These are phyloP conservation scores for Epichloe baconii DNA, from an alignment of 2,329 filamentous ascomycete genomes.

Conservation along the genomic window DNA sequence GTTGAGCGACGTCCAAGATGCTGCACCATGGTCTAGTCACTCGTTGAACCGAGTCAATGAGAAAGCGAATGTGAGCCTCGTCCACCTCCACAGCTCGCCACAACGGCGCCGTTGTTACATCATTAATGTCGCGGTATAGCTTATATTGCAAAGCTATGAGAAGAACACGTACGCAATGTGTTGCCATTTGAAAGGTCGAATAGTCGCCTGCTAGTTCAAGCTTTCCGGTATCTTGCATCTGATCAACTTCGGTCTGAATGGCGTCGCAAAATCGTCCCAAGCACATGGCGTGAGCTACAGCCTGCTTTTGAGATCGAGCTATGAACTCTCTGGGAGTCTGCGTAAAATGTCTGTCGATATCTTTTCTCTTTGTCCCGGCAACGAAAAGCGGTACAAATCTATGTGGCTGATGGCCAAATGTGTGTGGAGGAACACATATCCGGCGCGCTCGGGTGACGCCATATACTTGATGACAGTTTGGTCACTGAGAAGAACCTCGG, in stretches of 20 bases:
- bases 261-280: conserved; percentile 23
- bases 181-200: conserved; percentile 19
- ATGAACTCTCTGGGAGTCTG: conserved; percentile 23
- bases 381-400: conserved; percentile 26
- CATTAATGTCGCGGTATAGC: conserved; percentile 21
- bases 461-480: conserved; percentile 20
- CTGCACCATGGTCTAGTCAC: conserved; percentile 21
- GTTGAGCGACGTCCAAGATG: conserved; percentile 15
- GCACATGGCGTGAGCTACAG: conserved; percentile 25
- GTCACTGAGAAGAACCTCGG: conserved; percentile 21
- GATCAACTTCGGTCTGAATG: conserved; percentile 17
- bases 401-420: conserved; percentile 23
- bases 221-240: conserved; percentile 12
- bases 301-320: conserved; percentile 24
- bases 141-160: conserved; percentile 22
- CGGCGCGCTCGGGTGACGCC: conserved; percentile 16
- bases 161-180: conserved; percentile 19
- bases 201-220: conserved; percentile 18
- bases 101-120: conserved; percentile 24
- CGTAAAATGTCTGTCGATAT: conserved; percentile 19
- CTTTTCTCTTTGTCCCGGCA: conserved; percentile 22
- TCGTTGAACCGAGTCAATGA: conserved; percentile 22
- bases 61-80: conserved; percentile 18
- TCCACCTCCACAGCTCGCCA: conserved; percentile 20
- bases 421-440: conserved; percentile 25